A percentile compares a stretch with the other conserved stretches of the same genome.
These are phyloP conservation scores for Scalesia atractyloides DNA, from an alignment of 129 eudicot species.

Conservation along the genomic window DNA sequence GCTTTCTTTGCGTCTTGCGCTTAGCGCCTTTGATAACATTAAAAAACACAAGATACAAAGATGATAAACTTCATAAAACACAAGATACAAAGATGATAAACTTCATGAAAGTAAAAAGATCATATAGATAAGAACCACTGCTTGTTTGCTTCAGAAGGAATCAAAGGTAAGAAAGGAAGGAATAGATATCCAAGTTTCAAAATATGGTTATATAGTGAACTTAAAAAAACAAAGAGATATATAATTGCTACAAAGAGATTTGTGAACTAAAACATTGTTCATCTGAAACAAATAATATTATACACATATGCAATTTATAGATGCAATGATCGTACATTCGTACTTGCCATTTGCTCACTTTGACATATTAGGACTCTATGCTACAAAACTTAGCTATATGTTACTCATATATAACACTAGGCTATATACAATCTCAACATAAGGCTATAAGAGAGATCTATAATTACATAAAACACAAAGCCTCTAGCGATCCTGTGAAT, in stretches of 20 bases:
- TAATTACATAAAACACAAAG: slow-evolving; percentile 1
- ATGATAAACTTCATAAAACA: background rate
- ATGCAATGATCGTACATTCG: background rate
- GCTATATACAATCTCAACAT: slow-evolving; percentile 7
- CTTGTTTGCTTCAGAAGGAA: slow-evolving; percentile 3
- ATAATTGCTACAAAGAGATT: background rate
- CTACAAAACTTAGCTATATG: background rate
- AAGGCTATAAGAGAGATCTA: background rate
- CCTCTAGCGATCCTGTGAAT: background rate
- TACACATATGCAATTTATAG: background rate
- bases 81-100: background rate
- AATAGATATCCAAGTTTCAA: background rate
- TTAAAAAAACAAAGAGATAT: background rate
- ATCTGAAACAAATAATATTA: background rate
- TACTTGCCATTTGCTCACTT: slow-evolving; percentile 3
- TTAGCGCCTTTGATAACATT: too few relatives aligned
- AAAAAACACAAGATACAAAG: background rate
- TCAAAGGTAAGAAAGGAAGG: background rate
- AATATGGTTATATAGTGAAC: background rate
- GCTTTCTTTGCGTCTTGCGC: too few relatives aligned
- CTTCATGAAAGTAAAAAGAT: background rate
- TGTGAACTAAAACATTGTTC: slow-evolving; percentile 7
- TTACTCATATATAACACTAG: slow-evolving; percentile 17
- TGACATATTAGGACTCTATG: slow-evolving; percentile 2
- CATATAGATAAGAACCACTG: background rate